These are phyloP conservation scores for Thozetella sp. DNA, from an alignment of 495 filamentous ascomycete species.

Conservation along the genomic window DNA sequence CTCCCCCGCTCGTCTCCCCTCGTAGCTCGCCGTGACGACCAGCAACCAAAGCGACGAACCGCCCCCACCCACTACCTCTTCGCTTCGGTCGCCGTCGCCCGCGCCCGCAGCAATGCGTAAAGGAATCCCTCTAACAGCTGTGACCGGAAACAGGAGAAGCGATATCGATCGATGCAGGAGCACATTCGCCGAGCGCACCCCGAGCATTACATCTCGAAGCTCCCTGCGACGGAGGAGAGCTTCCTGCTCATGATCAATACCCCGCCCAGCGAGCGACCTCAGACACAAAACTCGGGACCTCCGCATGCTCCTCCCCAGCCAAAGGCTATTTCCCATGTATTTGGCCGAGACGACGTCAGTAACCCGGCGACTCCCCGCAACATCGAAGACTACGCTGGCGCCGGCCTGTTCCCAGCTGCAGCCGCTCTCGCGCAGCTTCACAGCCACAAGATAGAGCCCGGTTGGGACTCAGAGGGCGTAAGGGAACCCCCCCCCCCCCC, in stretches of 20 bases:
- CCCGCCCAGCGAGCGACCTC: constrained; percentile 80
- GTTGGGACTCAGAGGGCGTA: constrained; percentile 87
- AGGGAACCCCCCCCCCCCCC: constrained; percentile 25
- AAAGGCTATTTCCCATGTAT: constrained; percentile 43
- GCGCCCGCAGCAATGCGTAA: too few species aligned
- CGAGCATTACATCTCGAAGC: constrained; percentile 97
- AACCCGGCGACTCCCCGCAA: constrained; percentile 72
- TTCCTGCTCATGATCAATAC: constrained; percentile 94
- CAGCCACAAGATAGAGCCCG: constrained; percentile 71
- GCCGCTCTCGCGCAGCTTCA: constrained; percentile 88
- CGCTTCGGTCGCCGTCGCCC: neutral
- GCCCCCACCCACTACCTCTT: neutral
- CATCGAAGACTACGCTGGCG: constrained; percentile 69
- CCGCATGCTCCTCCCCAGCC: constrained; percentile 27
- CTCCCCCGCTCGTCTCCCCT: constrained; percentile 14
- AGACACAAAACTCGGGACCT: constrained; percentile 24
- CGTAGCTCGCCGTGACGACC: constrained; percentile 10
- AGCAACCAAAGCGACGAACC: neutral
- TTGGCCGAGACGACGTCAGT: constrained; percentile 67
- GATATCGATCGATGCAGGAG: constrained; percentile 99
- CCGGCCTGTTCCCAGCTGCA: constrained; percentile 67
- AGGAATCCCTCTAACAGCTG: constrained; percentile 10
- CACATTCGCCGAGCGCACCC: constrained; percentile 98
- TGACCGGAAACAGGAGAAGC: constrained; percentile 73
- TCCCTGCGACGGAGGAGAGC: constrained; percentile 98